phyloP scores from a whole-genome alignment of 495 filamentous ascomycete genomes.

The Neurospora cerealis region DNA sequence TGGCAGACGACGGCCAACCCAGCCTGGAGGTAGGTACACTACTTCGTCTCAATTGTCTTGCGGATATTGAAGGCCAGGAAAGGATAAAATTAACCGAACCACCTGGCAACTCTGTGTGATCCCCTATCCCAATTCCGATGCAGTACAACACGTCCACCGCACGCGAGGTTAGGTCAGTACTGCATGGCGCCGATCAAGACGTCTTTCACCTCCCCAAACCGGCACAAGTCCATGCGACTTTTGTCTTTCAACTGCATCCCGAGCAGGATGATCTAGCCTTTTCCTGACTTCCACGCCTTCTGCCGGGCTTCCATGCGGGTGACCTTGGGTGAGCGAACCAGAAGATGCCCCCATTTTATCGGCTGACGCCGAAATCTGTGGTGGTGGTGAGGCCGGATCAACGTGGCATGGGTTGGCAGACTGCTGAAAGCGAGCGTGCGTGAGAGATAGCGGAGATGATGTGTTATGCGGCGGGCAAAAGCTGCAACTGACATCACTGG shows the following conservation, averaged over 20 bases:
- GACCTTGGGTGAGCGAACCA: not conserved
- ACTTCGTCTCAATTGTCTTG: not conserved
- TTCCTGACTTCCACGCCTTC: not conserved
- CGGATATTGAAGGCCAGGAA: not conserved
- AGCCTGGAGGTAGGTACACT: not conserved
- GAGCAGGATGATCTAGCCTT: not conserved
- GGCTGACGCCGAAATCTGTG: not conserved
- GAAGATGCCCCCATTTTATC: not conserved
- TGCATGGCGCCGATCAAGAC: not conserved
- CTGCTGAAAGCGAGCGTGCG: not conserved
- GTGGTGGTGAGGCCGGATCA: not conserved
- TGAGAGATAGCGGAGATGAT: not conserved
- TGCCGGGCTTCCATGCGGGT: not conserved
- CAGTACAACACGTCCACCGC: not conserved
- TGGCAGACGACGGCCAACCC: not conserved
- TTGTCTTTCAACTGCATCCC: not conserved
- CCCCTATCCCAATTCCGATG: not conserved
- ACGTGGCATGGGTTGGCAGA: not conserved
- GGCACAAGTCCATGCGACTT: not conserved
- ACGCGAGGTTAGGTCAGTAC: not conserved
- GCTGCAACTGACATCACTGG: not conserved
- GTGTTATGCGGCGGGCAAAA: not conserved
- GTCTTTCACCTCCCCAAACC: not conserved
- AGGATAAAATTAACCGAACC: not conserved
- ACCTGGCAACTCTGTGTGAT: not conserved